Evolutionary conservation across 2,329 filamentous ascomycete species (phyloP), one percentile per base, ranked within the genome.

Genomic region (Microcyclospora tardicrescens): DNA sequence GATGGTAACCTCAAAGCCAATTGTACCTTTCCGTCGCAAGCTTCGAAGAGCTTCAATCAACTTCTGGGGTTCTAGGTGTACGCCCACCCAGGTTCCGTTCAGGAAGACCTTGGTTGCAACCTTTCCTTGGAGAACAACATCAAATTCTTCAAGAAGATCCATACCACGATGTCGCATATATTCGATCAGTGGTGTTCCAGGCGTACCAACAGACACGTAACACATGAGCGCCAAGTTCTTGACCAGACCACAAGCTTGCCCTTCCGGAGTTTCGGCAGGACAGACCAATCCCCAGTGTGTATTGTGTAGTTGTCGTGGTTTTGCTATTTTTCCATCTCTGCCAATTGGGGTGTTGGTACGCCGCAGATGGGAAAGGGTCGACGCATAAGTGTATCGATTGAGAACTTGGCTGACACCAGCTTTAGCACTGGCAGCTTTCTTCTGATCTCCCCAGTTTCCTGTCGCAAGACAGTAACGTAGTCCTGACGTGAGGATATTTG

Each of bases 381-480:
- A 98, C 12, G 91, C 79, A 57, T 95, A 98, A 0, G 93, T 96
- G 61, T 96, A 98, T 59, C 91, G 78, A 67, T 95, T 98, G 55
- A 98, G 66, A 64, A 98, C 93, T 65, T 98, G 91, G 35, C 89
- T 96, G 34, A 98, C 91, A 71, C 91, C 93, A 34, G 91, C 91
- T 47, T 93, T 96, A 1, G 87, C 84, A 51, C 81, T 89, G 53
- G 84, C 83, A 14, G 91, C 87, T 69, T 96, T 98, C 73, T 96
- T 98, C 68, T 98, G 91, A 50, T 98, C 91, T 56, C 91, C 93
- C 93, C 91, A 98, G 64, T 98, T 98, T 49, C 91, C 91, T 11
- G 91, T 98, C 16, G 91, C 89, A 45, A 98, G 71, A 37, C 91
- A 95, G 64, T 98, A 98, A 59, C 95, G 94, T 49, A 98, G 66